These are phyloP conservation scores for Solanum arcanum DNA, from an alignment of 257 asterid species.

Conservation along the genomic window DNA sequence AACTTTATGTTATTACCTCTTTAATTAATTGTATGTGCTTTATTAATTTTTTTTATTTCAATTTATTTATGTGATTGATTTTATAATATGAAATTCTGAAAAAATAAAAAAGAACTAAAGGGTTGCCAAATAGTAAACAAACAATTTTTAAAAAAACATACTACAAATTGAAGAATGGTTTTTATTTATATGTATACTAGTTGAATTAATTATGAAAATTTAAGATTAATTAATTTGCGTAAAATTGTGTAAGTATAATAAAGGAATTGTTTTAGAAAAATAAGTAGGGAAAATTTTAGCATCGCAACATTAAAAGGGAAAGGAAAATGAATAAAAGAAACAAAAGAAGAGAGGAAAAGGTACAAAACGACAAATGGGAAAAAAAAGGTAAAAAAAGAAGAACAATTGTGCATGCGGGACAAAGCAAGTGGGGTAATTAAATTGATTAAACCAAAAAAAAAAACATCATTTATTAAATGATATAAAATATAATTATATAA, in stretches of 20 bases:
- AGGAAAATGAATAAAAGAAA: not conserved
- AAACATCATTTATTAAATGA: not conserved
- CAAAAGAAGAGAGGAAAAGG: not conserved
- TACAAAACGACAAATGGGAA: not conserved
- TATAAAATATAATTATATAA: no score
- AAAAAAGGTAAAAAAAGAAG: not conserved
- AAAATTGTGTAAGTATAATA: not conserved
- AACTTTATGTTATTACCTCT: not conserved
- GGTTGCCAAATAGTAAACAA: no score
- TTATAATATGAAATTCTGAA: no score
- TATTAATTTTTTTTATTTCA: no score
- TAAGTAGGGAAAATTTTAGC: not conserved
- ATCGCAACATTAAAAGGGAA: not conserved
- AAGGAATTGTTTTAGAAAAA: not conserved
- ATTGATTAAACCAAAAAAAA: not conserved
- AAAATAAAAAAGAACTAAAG: no score
- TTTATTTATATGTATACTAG: not conserved
- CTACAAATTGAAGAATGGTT: no score
- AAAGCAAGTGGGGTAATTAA: conserved; percentile 10
- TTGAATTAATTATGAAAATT: not conserved
- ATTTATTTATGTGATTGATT: no score
- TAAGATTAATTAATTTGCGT: not conserved
- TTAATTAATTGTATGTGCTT: no score
- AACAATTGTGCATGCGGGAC: conserved; percentile 8
- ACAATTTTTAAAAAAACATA: no score